Conservation (phyloP, 805 yeast species). For the Wickerhamomyces rabaulensis region DNA sequence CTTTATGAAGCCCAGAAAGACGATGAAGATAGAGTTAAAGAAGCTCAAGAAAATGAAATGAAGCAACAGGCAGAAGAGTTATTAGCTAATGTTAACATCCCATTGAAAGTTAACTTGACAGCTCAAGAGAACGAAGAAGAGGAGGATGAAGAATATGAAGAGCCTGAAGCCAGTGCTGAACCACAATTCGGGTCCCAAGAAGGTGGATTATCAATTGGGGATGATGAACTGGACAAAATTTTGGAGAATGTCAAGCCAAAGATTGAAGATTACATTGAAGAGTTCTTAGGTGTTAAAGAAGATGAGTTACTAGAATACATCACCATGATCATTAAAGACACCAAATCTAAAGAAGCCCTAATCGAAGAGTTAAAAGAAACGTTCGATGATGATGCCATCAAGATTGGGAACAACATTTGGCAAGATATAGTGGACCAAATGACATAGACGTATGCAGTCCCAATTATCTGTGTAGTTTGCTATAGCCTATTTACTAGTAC, state of each 20-base stretch:
- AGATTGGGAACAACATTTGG: constrained; percentile 38
- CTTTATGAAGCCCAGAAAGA: constrained; percentile 40
- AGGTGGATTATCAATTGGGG: constrained; percentile 3
- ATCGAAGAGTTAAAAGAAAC: constrained; percentile 44
- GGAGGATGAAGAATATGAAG: constrained; percentile 12
- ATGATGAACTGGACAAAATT: constrained; percentile 11
- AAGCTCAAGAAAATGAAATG: constrained; percentile 20
- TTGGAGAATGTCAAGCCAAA: constrained; percentile 28
- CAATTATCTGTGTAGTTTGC: neutral
- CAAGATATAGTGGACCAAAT: constrained; percentile 9
- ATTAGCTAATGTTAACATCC: constrained; percentile 14
- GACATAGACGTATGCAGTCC: neutral
- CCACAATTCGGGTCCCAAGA: neutral
- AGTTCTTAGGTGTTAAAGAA: constrained; percentile 49
- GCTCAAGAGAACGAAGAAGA: constrained; percentile 1
- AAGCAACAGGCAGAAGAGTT: constrained; percentile 13
- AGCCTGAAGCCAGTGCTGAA: neutral
- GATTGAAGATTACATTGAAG: constrained; percentile 41
- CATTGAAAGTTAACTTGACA: constrained; percentile 10
- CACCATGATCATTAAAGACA: constrained; percentile 30
- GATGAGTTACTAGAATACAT: constrained; percentile 43
- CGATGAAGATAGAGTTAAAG: constrained; percentile 33
- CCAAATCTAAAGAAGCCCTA: constrained; percentile 29
- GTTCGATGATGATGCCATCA: constrained; percentile 43
- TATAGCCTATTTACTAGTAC: too few relatives aligned